Evolutionary conservation across 305 asterid species (phyloP).

Genomic region (Fraxinus baroniana): DNA sequence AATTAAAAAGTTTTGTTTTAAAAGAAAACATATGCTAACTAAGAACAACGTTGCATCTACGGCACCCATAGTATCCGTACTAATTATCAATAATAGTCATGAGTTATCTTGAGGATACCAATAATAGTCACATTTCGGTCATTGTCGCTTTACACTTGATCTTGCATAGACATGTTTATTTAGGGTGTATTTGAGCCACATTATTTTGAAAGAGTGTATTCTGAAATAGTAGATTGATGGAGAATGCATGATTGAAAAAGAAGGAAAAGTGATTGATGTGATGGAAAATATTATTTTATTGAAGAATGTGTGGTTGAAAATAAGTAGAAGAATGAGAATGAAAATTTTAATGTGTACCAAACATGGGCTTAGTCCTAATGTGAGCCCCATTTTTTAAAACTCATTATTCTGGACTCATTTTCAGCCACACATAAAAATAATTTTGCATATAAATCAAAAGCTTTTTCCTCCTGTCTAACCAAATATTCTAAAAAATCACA

Average conservation of each 20-base stretch:
- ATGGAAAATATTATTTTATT: too few relatives aligned
- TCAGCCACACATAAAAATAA: neutral
- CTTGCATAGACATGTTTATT: neutral
- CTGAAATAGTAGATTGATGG: too few relatives aligned
- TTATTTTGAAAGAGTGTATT: too few relatives aligned
- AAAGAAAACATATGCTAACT: too few relatives aligned
- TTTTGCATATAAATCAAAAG: neutral
- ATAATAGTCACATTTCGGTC: neutral
- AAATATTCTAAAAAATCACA: neutral
- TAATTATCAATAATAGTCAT: neutral
- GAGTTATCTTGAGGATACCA: neutral
- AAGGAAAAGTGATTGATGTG: too few relatives aligned
- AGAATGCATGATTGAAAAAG: too few relatives aligned
- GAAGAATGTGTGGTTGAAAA: too few relatives aligned
- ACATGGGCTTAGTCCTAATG: neutral
- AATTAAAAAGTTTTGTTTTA: too few relatives aligned
- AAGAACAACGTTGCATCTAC: neutral
- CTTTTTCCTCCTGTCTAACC: neutral
- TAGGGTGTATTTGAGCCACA: neutral
- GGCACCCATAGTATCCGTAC: neutral
- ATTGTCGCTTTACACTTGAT: neutral
- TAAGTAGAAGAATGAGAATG: too few relatives aligned
- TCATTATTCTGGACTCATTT: neutral
- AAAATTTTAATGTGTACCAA: too few relatives aligned
- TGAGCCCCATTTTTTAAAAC: neutral